Percentiles rank a stretch among this genome's conserved stretches.
These are phyloP conservation scores for Claviceps africana DNA, from an alignment of 2,329 filamentous ascomycete species.

Conservation along the genomic window DNA sequence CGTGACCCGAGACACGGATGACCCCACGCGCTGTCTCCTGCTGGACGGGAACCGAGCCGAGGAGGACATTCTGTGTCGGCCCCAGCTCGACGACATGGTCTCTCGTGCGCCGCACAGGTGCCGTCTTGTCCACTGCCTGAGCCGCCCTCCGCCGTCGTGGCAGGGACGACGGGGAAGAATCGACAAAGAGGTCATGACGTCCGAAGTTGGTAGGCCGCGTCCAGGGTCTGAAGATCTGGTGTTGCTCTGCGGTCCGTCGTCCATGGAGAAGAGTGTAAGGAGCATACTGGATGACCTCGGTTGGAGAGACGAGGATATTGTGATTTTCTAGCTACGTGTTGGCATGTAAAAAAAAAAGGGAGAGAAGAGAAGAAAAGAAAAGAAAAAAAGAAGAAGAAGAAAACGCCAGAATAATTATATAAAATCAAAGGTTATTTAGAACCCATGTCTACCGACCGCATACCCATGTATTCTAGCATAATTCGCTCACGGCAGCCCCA, in stretches of 20 bases:
- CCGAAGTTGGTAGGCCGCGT: slow-evolving; percentile 35
- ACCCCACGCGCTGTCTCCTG: slow-evolving; percentile 55
- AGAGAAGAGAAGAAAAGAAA: background rate
- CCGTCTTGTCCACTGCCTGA: slow-evolving; percentile 55
- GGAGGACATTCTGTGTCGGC: slow-evolving; percentile 69
- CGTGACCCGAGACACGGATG: slow-evolving; percentile 48
- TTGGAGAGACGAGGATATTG: slow-evolving; percentile 34
- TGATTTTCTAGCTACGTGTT: slow-evolving; percentile 13
- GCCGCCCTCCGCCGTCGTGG: slow-evolving; percentile 50
- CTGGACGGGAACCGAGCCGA: slow-evolving; percentile 65
- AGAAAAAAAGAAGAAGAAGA: too few relatives aligned
- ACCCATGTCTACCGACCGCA: too few relatives aligned
- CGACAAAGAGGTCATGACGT: slow-evolving; percentile 44
- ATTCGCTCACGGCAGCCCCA: too few relatives aligned
- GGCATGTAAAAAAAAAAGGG: background rate
- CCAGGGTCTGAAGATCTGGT: slow-evolving; percentile 43
- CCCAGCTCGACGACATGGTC: slow-evolving; percentile 54
- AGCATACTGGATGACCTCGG: slow-evolving; percentile 41
- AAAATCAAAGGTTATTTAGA: too few relatives aligned
- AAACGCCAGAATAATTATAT: too few relatives aligned
- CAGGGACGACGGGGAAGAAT: slow-evolving; percentile 54
- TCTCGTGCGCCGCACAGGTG: slow-evolving; percentile 40
- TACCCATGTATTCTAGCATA: too few relatives aligned
- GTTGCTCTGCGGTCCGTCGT: slow-evolving; percentile 64
- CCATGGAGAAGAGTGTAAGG: slow-evolving; percentile 56